Evolutionary conservation across 805 yeast genomes (phyloP).

Genomic region (Saturnispora quitensis): DNA sequence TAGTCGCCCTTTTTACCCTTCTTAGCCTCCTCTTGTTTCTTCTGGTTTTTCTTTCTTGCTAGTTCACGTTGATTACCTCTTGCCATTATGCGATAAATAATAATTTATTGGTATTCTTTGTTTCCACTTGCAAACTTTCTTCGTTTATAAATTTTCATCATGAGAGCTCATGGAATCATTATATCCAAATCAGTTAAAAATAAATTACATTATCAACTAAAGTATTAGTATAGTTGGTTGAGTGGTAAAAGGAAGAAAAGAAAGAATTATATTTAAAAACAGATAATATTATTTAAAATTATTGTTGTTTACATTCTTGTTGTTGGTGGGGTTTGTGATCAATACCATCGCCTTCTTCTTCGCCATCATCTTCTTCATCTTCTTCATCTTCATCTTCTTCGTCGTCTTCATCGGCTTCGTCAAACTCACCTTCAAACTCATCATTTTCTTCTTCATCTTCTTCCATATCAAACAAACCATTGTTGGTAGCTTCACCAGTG

Average conservation of each 20-base stretch:
- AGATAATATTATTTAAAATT: conserved; percentile 7
- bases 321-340: conserved; percentile 48
- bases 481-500: conserved; percentile 87
- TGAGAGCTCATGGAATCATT: not conserved
- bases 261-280: not conserved
- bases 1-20: conserved; percentile 76
- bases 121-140: not conserved
- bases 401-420: conserved; percentile 52
- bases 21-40: conserved; percentile 67
- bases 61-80: conserved; percentile 96
- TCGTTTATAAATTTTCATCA: not conserved
- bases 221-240: not conserved
- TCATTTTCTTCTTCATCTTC: conserved; percentile 45
- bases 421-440: conserved; percentile 52
- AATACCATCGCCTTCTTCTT: conserved; percentile 31
- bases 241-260: not conserved
- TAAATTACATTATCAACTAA: not conserved
- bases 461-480: conserved; percentile 51
- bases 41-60: conserved; percentile 80
- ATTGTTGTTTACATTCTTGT: conserved; percentile 72
- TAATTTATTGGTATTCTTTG: not conserved
- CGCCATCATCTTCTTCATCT: conserved; percentile 25
- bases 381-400: conserved; percentile 43
- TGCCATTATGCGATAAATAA: conserved; percentile 44
- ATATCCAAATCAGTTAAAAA: not conserved